Base-by-base conservation (phyloP, 768 basidiomycete species). In the Pholiota molesta region DNA sequence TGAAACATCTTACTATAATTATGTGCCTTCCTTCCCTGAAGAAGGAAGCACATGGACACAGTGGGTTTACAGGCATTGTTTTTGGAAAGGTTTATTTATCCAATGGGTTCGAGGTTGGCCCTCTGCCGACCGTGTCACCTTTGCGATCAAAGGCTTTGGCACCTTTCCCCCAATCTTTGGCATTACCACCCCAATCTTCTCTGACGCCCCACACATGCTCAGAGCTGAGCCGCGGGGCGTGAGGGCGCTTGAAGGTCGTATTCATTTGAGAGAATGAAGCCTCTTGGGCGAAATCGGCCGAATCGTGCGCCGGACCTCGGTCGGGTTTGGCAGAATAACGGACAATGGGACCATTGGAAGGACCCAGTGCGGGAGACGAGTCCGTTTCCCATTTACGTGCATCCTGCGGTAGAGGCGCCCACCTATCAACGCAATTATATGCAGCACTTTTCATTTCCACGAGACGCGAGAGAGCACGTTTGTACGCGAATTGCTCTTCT, bases 401-500 rank as follows among this genome's bases (percentile, higher is more conserved):
- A 40, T 44, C 61, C 14, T 51, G 14, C 3, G 76, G 71, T 4
- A 80, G 72, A 11, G 79, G 81, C 3, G 66, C 62, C 79, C 81
- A 81, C 9, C 54, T 57, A 52, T 73, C 73, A 26, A 73, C 62
- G 19, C 57, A 61, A 37, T 67, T 65, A 66, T 82, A 80, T 19
- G 55, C 62, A 49, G 71, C 68, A 62, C 78, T 79, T 17, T 82
- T 83, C 83, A 86, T 86, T 71, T 88, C 85, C 60, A 80, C 72
- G 19, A 87, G 72, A 26, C 85, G 76, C 14, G 85, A 87, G 19
- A 87, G 78, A 1, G 86, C 87, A 42, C 86, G 80, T 73, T 84
- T 84, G 77, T 82, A 87, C 1, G 84, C 84, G 67, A 87, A 87
- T 37, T 82, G 79, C 70, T 88, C 86, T 65, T 87, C 87, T 69